Evolutionary conservation across 345 rosid genomes (phyloP).

Genomic region (Eucalyptus tenuipes): DNA sequence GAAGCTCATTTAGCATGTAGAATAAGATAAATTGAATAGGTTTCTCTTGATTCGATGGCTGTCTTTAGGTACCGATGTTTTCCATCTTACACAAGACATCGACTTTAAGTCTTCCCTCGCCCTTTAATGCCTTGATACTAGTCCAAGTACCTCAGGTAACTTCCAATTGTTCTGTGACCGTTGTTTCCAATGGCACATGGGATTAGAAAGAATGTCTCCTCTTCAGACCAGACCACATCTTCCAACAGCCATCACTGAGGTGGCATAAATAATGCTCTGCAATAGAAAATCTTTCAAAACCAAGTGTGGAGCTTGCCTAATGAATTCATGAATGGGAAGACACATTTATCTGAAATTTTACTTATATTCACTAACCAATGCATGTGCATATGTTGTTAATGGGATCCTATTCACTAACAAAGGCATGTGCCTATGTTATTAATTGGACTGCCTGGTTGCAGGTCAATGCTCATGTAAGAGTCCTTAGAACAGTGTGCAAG

Average conservation of each 20-base stretch:
- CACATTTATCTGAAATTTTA: neutral
- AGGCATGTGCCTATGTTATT: neutral
- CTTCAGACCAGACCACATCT: neutral
- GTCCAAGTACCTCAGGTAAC: neutral
- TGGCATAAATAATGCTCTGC: neutral
- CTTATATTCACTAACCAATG: neutral
- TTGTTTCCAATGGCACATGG: neutral
- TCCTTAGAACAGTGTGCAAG: slow-evolving; percentile 75
- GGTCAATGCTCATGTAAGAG: slow-evolving; percentile 93
- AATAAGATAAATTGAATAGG: neutral
- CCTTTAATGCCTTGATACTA: neutral
- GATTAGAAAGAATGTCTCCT: neutral
- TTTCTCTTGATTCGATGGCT: neutral
- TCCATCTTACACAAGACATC: neutral
- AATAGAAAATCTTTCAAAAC: neutral
- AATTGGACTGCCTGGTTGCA: slow-evolving; percentile 19
- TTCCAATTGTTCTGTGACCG: neutral
- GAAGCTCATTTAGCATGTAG: neutral
- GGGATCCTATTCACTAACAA: neutral
- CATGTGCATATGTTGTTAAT: neutral
- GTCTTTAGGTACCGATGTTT: neutral
- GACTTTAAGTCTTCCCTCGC: neutral
- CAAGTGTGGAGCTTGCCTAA: neutral
- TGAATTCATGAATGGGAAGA: neutral
- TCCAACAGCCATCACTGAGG: neutral